Conservation (phyloP, 106 monocot species). For the Allium fistulosum region DNA sequence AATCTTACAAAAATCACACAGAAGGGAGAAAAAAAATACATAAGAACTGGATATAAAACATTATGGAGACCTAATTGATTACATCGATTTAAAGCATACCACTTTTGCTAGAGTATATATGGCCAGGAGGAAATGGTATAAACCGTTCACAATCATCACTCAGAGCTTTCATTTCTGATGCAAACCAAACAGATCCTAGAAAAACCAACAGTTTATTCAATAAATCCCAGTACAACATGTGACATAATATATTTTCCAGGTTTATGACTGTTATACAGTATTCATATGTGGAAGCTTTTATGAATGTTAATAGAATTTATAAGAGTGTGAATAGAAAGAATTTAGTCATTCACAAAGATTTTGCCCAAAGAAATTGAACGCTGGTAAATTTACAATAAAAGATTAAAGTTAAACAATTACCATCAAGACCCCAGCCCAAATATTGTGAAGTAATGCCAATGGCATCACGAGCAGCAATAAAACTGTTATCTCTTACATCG, state of each 20-base stretch:
- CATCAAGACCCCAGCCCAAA: conserved; percentile 74
- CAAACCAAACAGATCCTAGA: conserved; percentile 63
- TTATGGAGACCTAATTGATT: no score
- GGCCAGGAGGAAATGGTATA: conserved; percentile 25
- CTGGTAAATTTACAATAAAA: not conserved
- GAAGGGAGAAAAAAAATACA: not conserved
- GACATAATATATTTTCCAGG: not conserved
- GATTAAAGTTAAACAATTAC: conserved; percentile 19
- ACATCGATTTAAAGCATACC: conserved; percentile 12
- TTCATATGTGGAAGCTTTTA: not conserved
- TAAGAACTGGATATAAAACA: not conserved
- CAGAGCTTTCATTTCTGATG: conserved; percentile 75
- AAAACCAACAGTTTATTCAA: conserved; percentile 1
- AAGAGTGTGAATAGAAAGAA: not conserved
- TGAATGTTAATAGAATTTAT: not conserved
- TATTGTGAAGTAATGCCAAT: conserved; percentile 67
- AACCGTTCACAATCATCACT: conserved; percentile 59
- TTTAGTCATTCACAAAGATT: not conserved
- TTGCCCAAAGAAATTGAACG: not conserved
- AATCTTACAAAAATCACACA: no score
- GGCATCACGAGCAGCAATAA: conserved; percentile 71
- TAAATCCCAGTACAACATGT: not conserved
- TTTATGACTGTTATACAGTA: not conserved
- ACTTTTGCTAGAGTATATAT: conserved; percentile 60
- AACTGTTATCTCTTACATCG: conserved; percentile 73